A percentile compares a stretch with the other conserved stretches of the same genome.
Evolutionary conservation across 2,329 filamentous ascomycete genomes (phyloP).

Genomic region (Paraconiothyrium sp.): DNA sequence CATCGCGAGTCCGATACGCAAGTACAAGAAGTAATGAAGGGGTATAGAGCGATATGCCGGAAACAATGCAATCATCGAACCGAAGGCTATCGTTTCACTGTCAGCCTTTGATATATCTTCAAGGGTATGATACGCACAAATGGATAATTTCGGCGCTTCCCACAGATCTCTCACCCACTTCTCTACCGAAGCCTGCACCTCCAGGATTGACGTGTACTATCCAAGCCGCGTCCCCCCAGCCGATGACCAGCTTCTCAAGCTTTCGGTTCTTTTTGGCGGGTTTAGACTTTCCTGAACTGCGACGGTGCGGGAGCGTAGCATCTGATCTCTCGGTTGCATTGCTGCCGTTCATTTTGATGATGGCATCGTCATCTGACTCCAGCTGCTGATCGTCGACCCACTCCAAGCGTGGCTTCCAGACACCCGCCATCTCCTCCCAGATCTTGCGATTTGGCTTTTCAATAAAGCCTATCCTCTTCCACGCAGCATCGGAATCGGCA

Average conservation of each 20-base stretch:
- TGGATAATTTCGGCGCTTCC: slow-evolving; percentile 91
- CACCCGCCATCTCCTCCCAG: slow-evolving; percentile 96
- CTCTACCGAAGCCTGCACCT: slow-evolving; percentile 70
- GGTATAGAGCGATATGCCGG: slow-evolving; percentile 95
- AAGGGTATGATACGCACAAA: slow-evolving; percentile 68
- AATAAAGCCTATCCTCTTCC: slow-evolving; percentile 93
- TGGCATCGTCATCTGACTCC: slow-evolving; percentile 73
- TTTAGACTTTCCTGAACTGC: slow-evolving; percentile 55
- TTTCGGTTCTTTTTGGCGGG: slow-evolving; percentile 44
- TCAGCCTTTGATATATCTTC: slow-evolving; percentile 39
- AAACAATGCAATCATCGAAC: slow-evolving; percentile 93
- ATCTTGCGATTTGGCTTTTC: slow-evolving; percentile 85
- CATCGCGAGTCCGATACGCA: slow-evolving; percentile 82
- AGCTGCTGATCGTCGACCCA: slow-evolving; percentile 90
- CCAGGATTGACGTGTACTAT: slow-evolving; percentile 89
- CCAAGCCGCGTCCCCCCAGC: slow-evolving; percentile 97
- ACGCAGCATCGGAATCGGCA: slow-evolving; percentile 81
- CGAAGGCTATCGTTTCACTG: slow-evolving; percentile 69
- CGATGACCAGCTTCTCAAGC: slow-evolving; percentile 83
- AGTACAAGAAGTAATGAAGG: slow-evolving; percentile 89
- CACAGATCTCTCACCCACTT: slow-evolving; percentile 74
- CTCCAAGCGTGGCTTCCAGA: slow-evolving; percentile 91
- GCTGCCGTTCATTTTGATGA: slow-evolving; percentile 46
- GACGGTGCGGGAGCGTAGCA: slow-evolving; percentile 52
- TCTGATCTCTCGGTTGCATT: slow-evolving; percentile 45